These are phyloP conservation scores for Boletus semigastroideus DNA, from an alignment of 1,284 basidiomycete genomes.

Conservation along the genomic window DNA sequence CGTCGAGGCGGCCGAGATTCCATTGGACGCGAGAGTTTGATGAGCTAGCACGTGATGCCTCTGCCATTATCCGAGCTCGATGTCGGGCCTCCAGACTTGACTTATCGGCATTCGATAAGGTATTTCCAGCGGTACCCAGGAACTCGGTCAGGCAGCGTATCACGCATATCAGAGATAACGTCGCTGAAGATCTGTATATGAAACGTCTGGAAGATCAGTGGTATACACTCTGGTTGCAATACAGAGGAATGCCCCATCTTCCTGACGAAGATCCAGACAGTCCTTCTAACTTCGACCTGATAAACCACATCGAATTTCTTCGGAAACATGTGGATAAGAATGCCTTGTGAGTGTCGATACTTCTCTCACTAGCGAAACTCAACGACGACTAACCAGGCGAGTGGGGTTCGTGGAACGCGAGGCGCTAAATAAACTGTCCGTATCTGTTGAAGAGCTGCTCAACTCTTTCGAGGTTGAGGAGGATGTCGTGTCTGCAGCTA, in stretches of 20 bases:
- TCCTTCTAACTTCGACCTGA: constrained; percentile 73
- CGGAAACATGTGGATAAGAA: constrained; percentile 82
- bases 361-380: constrained; percentile 5
- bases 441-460: constrained; percentile 47
- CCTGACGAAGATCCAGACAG: constrained; percentile 72
- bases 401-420: constrained; percentile 54
- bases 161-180: constrained; percentile 55
- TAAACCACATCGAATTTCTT: constrained; percentile 76
- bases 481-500: constrained; percentile 40
- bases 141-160: constrained; percentile 70
- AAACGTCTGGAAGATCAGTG: constrained; percentile 80
- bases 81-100: constrained; percentile 65
- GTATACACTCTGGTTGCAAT: constrained; percentile 72
- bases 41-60: constrained; percentile 82
- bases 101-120: constrained; percentile 70
- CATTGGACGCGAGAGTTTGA: constrained; percentile 86
- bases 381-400: constrained; percentile 40
- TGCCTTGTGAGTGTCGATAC: constrained; percentile 61
- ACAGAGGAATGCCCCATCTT: constrained; percentile 65
- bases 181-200: constrained; percentile 74
- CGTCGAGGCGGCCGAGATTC: constrained; percentile 60
- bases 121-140: constrained; percentile 71
- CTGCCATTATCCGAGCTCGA: constrained; percentile 78
- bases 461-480: constrained; percentile 51
- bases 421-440: constrained; percentile 42